These are phyloP conservation scores for Moesziomyces sp. DNA, from an alignment of 1,284 basidiomycete genomes.

Conservation along the genomic window DNA sequence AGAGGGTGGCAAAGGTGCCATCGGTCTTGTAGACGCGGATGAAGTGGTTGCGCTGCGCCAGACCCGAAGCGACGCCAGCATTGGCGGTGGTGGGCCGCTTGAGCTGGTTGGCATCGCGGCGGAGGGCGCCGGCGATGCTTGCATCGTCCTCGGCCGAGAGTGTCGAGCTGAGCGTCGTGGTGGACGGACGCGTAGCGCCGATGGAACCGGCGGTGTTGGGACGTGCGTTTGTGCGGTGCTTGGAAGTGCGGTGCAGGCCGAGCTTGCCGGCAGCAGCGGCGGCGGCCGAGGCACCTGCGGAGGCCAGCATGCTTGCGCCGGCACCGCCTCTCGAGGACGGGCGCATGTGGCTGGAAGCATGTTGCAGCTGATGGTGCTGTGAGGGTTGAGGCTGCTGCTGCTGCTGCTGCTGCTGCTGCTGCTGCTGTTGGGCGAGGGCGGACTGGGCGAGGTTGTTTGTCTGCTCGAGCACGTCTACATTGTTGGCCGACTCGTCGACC, in stretches of 20 bases:
- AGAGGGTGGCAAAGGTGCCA: constrained; percentile 78
- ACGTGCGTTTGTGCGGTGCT: constrained; percentile 37
- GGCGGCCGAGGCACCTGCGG: constrained; percentile 52
- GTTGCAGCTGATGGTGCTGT: constrained; percentile 3
- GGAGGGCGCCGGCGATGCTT: constrained; percentile 15
- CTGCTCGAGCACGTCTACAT: constrained; percentile 44
- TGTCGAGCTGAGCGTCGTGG: constrained; percentile 37
- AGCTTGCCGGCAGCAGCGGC: constrained; percentile 60
- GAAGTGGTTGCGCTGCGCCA: constrained; percentile 65
- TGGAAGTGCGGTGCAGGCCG: constrained; percentile 52
- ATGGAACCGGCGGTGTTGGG: constrained; percentile 59
- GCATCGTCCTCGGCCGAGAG: constrained; percentile 46
- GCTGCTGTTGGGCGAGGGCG: constrained; percentile 25
- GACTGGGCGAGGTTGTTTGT: constrained; percentile 41
- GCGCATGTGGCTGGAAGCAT: constrained; percentile 13
- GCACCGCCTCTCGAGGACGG: constrained; percentile 35
- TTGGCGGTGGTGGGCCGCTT: constrained; percentile 37
- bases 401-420: constrained; percentile 24
- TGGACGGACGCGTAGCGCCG: constrained; percentile 39
- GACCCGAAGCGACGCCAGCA: constrained; percentile 7
- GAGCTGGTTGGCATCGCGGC: constrained; percentile 27
- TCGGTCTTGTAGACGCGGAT: constrained; percentile 83
- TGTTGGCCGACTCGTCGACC: constrained; percentile 24
- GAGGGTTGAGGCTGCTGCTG: constrained; percentile 13
- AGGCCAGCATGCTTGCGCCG: constrained; percentile 41